A percentile compares a stretch with the other conserved stretches of the same genome.
phyloP scores from a whole-genome alignment of 805 yeast species.

The Schwanniomyces occidentalis region DNA sequence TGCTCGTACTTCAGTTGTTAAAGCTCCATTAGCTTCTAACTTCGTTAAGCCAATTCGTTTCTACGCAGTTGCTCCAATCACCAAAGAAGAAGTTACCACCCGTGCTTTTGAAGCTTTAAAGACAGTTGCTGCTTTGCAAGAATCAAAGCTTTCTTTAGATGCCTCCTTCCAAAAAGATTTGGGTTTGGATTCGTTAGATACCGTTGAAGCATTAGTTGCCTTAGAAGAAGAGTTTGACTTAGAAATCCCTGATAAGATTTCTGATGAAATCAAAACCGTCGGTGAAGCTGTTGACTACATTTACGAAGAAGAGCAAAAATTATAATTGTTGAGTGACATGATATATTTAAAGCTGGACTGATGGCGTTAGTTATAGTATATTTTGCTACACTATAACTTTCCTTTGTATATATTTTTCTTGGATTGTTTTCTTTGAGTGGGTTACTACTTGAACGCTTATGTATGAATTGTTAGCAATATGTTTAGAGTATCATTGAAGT shows the following conservation, averaged over 20 bases:
- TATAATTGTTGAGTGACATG: conserved; percentile 17
- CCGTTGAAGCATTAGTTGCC: conserved; percentile 94
- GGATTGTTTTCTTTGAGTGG: too few relatives aligned
- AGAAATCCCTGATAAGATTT: conserved; percentile 85
- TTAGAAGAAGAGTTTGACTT: conserved; percentile 87
- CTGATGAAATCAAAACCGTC: conserved; percentile 91
- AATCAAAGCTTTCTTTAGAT: conserved; percentile 41
- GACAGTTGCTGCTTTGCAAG: conserved; percentile 49
- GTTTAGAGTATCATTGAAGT: too few relatives aligned
- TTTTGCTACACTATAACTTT: conserved; percentile 1
- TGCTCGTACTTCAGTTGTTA: conserved; percentile 31
- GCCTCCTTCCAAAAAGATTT: conserved; percentile 68
- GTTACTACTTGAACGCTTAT: too few relatives aligned
- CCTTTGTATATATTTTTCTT: conserved; percentile 3
- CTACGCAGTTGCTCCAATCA: conserved; percentile 65
- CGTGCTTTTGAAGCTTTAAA: conserved; percentile 82
- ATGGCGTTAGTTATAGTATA: background rate
- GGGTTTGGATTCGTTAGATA: conserved; percentile 91
- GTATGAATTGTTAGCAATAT: too few relatives aligned
- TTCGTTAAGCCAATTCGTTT: conserved; percentile 40
- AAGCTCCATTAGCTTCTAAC: conserved; percentile 26
- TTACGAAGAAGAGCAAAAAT: conserved; percentile 56
- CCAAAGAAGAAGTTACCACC: conserved; percentile 75
- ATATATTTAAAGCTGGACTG: conserved; percentile 1
- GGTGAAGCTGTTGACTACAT: conserved; percentile 92